These are phyloP conservation scores for Dictyostelium citrinum DNA, from an alignment of 78 protist genomes.

Conservation along the genomic window DNA sequence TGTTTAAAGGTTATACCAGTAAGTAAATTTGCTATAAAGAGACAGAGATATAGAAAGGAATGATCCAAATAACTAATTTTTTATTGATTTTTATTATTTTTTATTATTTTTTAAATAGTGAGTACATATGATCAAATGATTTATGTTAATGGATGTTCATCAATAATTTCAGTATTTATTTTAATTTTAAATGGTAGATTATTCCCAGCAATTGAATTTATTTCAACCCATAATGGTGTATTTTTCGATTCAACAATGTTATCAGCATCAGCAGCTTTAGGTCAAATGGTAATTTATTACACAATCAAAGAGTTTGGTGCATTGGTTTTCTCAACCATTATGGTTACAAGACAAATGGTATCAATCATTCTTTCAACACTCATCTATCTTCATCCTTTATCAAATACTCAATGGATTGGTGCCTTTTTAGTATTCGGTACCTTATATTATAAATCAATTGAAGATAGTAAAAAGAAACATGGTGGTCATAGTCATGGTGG, in stretches of 20 bases:
- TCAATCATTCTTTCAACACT: constrained; percentile 64
- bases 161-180: constrained; percentile 8
- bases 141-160: constrained; percentile 74
- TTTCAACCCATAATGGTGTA: constrained; percentile 3
- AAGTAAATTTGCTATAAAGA: neutral
- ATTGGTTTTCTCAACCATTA: constrained; percentile 73
- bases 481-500: constrained; percentile 24
- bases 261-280: constrained; percentile 50
- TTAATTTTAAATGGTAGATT: constrained; percentile 20
- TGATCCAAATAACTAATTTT: neutral
- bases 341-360: constrained; percentile 72
- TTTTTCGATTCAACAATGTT: constrained; percentile 46
- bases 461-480: constrained; percentile 44
- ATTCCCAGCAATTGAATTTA: constrained; percentile 54
- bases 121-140: constrained; percentile 84
- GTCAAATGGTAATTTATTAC: constrained; percentile 67
- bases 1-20: constrained; percentile 60
- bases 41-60: neutral
- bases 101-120: neutral
- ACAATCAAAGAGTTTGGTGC: constrained; percentile 81
- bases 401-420: constrained; percentile 72
- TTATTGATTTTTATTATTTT: neutral
- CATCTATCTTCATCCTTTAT: constrained; percentile 56
- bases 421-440: constrained; percentile 72
- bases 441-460: constrained; percentile 68